These are phyloP conservation scores for Backusella australiensis DNA, from an alignment of 192 early-diverging fungal species.

Conservation along the genomic window DNA sequence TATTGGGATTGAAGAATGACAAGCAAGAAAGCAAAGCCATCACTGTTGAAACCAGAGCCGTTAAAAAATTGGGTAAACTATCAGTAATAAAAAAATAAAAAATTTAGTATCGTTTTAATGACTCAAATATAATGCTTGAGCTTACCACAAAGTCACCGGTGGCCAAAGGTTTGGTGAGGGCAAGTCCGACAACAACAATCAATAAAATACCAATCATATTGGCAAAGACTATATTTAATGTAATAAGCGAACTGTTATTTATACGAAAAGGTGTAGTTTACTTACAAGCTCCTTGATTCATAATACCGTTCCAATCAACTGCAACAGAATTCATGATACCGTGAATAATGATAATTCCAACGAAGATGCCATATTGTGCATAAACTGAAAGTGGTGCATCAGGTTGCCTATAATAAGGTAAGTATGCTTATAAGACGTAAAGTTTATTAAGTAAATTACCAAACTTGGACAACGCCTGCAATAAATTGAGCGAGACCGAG, in stretches of 20 bases:
- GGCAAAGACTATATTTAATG: conserved; percentile 17
- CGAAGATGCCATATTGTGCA: conserved; percentile 49
- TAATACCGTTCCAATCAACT: conserved; percentile 41
- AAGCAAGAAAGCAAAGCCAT: conserved; percentile 50
- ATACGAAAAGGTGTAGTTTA: not conserved
- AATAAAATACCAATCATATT: conserved; percentile 37
- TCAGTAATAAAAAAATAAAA: not conserved
- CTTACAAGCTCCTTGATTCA: conserved; percentile 50
- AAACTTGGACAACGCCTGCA: conserved; percentile 38
- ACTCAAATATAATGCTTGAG: not conserved
- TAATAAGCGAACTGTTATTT: not conserved
- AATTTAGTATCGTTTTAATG: not conserved
- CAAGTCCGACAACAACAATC: conserved; percentile 31
- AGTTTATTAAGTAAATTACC: conserved; percentile 8
- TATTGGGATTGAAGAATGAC: conserved; percentile 54
- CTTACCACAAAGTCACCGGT: conserved; percentile 23
- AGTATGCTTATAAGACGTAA: not conserved
- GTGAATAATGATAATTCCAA: conserved; percentile 50
- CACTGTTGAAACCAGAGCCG: conserved; percentile 44
- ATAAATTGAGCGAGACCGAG: conserved; percentile 48
- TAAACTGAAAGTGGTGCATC: conserved; percentile 34
- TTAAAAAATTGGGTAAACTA: conserved; percentile 34
- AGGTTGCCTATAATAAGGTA: conserved; percentile 25
- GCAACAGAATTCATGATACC: conserved; percentile 52
- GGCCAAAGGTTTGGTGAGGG: conserved; percentile 22